These are phyloP conservation scores for Abelmoschus esculentus DNA, from an alignment of 345 rosid genomes.

Conservation along the genomic window DNA sequence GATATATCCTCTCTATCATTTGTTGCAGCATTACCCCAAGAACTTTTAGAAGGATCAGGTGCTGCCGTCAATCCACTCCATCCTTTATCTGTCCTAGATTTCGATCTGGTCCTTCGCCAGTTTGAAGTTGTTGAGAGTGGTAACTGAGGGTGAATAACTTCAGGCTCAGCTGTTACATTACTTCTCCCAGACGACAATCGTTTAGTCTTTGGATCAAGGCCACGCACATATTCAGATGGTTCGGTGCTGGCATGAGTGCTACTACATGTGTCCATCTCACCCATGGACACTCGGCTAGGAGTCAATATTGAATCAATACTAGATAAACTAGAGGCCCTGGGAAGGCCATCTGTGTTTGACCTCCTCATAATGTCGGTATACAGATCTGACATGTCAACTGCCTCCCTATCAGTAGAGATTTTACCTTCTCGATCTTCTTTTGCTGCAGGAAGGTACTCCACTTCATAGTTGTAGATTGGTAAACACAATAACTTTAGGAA, in stretches of 20 bases:
- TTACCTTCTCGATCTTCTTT: constrained; percentile 64
- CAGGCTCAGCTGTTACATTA: constrained; percentile 63
- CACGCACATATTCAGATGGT: constrained; percentile 94
- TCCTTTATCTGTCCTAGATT: constrained; percentile 82
- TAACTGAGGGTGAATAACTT: constrained; percentile 80
- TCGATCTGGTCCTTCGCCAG: constrained; percentile 94
- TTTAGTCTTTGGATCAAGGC: constrained; percentile 80
- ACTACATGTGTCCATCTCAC: constrained; percentile 62
- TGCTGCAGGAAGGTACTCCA: constrained; percentile 82
- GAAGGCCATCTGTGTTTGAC: constrained; percentile 71
- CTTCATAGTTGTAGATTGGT: constrained; percentile 85
- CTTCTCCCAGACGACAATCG: constrained; percentile 74
- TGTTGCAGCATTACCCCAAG: constrained; percentile 68
- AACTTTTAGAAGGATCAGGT: constrained; percentile 60
- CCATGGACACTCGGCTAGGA: constrained; percentile 63
- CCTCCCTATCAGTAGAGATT: constrained; percentile 36
- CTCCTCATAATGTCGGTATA: constrained; percentile 74
- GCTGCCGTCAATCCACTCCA: constrained; percentile 67
- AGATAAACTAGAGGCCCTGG: constrained; percentile 92
- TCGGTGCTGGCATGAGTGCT: constrained; percentile 80
- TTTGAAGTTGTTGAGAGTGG: constrained; percentile 78
- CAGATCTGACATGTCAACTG: constrained; percentile 66
- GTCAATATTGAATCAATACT: constrained; percentile 95
- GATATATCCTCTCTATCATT: constrained; percentile 93
- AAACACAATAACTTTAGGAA: constrained; percentile 86